Percentiles rank a stretch among this genome's conserved stretches.
Evolutionary conservation across 23 red algal genomes (phyloP).

Genomic region (Gracilaria caudata): DNA sequence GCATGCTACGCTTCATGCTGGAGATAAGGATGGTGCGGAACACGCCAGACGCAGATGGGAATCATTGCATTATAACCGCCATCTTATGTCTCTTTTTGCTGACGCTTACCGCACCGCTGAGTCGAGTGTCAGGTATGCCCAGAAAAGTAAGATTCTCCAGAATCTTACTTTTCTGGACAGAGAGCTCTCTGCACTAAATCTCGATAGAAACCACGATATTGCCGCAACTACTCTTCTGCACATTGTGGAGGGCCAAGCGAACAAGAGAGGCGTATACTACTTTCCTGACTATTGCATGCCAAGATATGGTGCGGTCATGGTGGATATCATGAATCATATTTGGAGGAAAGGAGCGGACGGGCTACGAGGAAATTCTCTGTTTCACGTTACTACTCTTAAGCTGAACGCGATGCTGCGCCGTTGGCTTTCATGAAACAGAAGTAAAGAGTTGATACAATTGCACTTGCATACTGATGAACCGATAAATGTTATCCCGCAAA

Average conservation of each 20-base stretch:
- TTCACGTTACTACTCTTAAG: constrained; percentile 5
- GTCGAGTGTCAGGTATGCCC: not conserved
- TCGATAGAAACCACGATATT: too few species aligned
- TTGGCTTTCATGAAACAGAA: not conserved
- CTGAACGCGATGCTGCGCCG: constrained; percentile 13
- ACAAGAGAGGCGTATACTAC: not conserved
- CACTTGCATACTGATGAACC: constrained; percentile 37
- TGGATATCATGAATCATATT: constrained; percentile 35
- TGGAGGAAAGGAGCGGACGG: constrained; percentile 21
- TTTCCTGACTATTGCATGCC: constrained; percentile 18
- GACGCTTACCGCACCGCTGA: constrained; percentile 1
- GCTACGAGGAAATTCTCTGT: constrained; percentile 14
- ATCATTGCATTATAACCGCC: not conserved
- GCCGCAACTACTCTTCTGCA: constrained; percentile 1
- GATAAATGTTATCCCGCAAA: constrained; percentile 15
- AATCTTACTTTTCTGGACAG: too few species aligned
- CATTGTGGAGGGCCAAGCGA: not conserved
- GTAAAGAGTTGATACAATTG: not conserved
- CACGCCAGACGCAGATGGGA: constrained; percentile 8
- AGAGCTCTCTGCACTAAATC: too few species aligned
- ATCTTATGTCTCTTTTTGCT: constrained; percentile 10
- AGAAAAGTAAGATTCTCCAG: constrained; percentile 37
- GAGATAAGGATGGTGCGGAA: constrained; percentile 3
- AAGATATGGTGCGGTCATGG: constrained; percentile 3
- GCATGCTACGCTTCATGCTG: not conserved